Evolutionary conservation across 1,139 yeast species (phyloP).

Genomic region (Nakaseomyces sp.): DNA sequence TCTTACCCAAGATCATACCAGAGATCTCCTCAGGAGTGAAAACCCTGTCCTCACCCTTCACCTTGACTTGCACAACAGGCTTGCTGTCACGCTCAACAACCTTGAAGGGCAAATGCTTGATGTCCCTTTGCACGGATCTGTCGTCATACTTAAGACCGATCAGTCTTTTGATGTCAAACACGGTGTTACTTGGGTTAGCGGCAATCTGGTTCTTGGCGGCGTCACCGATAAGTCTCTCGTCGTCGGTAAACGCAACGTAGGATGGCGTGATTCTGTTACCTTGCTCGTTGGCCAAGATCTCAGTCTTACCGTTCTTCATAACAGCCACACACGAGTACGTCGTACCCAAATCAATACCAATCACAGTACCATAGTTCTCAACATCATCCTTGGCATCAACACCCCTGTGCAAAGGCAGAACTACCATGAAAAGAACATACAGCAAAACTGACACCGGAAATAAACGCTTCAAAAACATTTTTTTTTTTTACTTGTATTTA

Average conservation of each 20-base stretch:
- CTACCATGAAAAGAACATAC: conserved; percentile 49
- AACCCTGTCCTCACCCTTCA: conserved; percentile 43
- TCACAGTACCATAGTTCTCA: conserved; percentile 66
- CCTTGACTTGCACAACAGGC: conserved; percentile 70
- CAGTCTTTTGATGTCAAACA: conserved; percentile 79
- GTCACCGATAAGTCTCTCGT: conserved; percentile 86
- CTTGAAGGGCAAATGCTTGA: conserved; percentile 71
- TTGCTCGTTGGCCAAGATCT: conserved; percentile 88
- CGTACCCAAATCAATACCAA: conserved; percentile 71
- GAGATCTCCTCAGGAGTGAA: conserved; percentile 89
- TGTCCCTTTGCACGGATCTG: conserved; percentile 69
- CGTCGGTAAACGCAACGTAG: conserved; percentile 76
- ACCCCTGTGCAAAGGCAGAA: conserved; percentile 46
- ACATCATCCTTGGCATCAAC: conserved; percentile 35
- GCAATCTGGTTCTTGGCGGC: conserved; percentile 94
- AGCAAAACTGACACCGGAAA: conserved; percentile 46
- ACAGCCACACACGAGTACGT: conserved; percentile 94
- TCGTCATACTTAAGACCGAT: conserved; percentile 75
- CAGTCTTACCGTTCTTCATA: conserved; percentile 86
- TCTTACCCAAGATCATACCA: conserved; percentile 83
- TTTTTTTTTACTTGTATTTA: conserved; percentile 14
- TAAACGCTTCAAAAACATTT: conserved; percentile 32
- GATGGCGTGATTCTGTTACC: conserved; percentile 94
- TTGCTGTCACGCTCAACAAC: conserved; percentile 64
- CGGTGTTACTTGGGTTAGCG: conserved; percentile 66